Conservation (phyloP, 1,284 basidiomycete species). For the Irpex lacteus region DNA sequence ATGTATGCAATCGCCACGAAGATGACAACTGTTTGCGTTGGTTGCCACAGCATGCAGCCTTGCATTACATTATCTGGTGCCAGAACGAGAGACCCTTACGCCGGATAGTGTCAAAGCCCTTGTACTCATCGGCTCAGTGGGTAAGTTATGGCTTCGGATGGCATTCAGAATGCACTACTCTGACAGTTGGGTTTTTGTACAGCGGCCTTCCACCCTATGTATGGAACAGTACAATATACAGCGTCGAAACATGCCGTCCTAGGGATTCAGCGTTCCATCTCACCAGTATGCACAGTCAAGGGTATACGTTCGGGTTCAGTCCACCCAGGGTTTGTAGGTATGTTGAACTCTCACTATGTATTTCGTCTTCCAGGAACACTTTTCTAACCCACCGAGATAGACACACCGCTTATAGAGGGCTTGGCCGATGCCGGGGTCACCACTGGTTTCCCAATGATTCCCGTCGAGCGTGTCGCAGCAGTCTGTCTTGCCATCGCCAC, state of each 20-base stretch:
- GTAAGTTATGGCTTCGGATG: constrained; percentile 26
- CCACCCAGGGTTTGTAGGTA: constrained; percentile 36
- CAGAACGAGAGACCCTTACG: constrained; percentile 26
- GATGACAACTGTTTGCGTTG: no score
- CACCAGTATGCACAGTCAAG: constrained; percentile 31
- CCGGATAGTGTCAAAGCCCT: constrained; percentile 39
- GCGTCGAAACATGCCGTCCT: constrained; percentile 53
- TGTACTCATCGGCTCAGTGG: constrained; percentile 55
- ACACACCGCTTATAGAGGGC: constrained; percentile 20
- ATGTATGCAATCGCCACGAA: no score
- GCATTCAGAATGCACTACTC: no score
- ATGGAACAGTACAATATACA: constrained; percentile 43
- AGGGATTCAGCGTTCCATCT: constrained; percentile 51
- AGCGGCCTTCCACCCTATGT: constrained; percentile 52
- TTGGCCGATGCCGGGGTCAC: constrained; percentile 35
- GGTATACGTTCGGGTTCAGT: constrained; percentile 48
- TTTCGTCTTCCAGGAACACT: neutral
- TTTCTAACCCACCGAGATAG: neutral
- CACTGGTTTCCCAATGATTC: constrained; percentile 49
- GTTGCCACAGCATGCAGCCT: constrained; percentile 41
- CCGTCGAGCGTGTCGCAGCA: constrained; percentile 48
- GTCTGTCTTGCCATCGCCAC: constrained; percentile 52
- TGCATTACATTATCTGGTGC: constrained; percentile 46
- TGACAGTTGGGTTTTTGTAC: neutral
- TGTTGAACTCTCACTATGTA: neutral